Percentiles rank a stretch among this genome's conserved stretches.
phyloP scores from a whole-genome alignment of 2,329 filamentous ascomycete genomes.

The Colletotrichum gloeosporioides region DNA sequence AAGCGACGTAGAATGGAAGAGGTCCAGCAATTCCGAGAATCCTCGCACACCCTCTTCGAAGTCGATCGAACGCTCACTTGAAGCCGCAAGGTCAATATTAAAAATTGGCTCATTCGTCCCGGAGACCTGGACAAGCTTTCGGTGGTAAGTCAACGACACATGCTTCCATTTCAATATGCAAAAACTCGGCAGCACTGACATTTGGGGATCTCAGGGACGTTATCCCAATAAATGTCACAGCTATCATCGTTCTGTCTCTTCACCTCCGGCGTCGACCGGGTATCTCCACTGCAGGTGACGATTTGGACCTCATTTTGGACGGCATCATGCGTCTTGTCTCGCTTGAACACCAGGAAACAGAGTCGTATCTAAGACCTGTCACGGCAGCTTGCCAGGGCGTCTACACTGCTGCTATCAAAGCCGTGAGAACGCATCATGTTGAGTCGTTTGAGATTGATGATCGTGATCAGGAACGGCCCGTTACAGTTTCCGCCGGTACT shows the following conservation, averaged over 20 bases:
- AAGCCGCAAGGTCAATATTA: background rate
- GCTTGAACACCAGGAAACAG: background rate
- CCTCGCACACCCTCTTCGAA: fast-evolving
- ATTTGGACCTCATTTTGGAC: background rate
- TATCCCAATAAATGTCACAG: background rate
- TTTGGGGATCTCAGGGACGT: background rate
- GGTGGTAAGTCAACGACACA: background rate
- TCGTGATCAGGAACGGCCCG: background rate
- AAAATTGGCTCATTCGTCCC: background rate
- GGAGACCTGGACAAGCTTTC: background rate
- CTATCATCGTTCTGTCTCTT: background rate
- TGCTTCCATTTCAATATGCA: no score
- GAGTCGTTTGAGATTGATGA: no score
- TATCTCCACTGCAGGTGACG: background rate
- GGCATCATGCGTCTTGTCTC: background rate
- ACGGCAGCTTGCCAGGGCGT: background rate
- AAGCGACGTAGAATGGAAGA: background rate
- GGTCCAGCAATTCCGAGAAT: fast-evolving
- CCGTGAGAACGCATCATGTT: no score
- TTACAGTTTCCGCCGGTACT: background rate
- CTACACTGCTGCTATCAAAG: background rate
- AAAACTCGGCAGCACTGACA: background rate
- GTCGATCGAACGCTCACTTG: background rate
- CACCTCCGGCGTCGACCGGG: background rate
- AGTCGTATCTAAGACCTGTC: background rate